Conservation (phyloP, 495 filamentous ascomycete species). For the Hypomontagnella submonticulosa region DNA sequence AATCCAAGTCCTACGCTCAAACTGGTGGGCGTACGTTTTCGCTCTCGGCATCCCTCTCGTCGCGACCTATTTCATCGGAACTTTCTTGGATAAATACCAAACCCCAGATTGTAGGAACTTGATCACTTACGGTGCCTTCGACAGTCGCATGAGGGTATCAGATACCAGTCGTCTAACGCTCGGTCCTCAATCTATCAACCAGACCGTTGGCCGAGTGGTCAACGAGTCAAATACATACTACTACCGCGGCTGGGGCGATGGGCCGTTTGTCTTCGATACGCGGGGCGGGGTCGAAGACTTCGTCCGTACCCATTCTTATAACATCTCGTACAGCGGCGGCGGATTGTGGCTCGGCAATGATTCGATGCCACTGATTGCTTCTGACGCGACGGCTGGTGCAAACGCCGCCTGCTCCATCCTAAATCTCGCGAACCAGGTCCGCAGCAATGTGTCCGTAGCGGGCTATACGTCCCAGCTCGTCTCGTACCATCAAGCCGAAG, state of each 20-base stretch:
- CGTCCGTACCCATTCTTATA: conserved; percentile 62
- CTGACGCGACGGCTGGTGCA: conserved; percentile 54
- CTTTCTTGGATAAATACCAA: conserved; percentile 59
- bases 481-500: conserved; percentile 65
- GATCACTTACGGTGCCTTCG: conserved; percentile 17
- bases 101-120: conserved; percentile 35
- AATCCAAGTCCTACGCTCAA: conserved; percentile 70
- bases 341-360: conserved; percentile 65
- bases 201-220: conserved; percentile 23
- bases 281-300: conserved; percentile 67
- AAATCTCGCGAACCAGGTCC: conserved; percentile 48
- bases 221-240: conserved; percentile 1
- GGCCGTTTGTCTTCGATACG: conserved; percentile 51
- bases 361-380: conserved; percentile 64
- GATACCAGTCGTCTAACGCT: conserved; percentile 3
- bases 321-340: conserved; percentile 73
- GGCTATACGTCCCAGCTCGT: conserved; percentile 67
- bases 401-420: conserved; percentile 62
- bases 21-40: conserved; percentile 70
- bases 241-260: conserved; percentile 16
- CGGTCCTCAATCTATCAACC: conserved; percentile 29
- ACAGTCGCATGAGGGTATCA: conserved; percentile 6
- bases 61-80: conserved; percentile 41
- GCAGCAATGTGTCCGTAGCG: conserved; percentile 57
- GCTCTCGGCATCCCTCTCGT: conserved; percentile 73